Evolutionary conservation across 495 filamentous ascomycete genomes (phyloP).

Genomic region (Hypomontagnella submonticulosa): DNA sequence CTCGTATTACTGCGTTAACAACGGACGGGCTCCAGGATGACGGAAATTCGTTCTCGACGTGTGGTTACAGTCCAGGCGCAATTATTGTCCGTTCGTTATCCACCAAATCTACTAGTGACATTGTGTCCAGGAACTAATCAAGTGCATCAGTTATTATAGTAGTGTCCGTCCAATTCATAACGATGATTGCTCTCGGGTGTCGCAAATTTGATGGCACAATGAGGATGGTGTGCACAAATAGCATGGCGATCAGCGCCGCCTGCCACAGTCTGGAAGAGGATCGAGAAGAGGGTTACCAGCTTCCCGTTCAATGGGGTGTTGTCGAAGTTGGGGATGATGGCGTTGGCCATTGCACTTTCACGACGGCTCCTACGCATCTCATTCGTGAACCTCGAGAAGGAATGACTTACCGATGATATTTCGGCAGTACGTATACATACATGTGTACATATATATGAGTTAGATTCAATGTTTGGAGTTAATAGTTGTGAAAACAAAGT

Average conservation of each 20-base stretch:
- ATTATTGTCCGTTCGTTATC: conserved; percentile 41
- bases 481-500: no score
- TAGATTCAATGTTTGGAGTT: no score
- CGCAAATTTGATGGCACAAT: conserved; percentile 37
- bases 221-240: conserved; percentile 41
- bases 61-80: conserved; percentile 48
- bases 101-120: not conserved
- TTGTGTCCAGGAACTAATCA: no score
- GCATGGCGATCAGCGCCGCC: conserved; percentile 40
- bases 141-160: no score
- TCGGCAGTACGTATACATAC: no score
- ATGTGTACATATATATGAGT: no score
- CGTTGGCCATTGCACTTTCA: conserved; percentile 14
- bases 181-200: conserved; percentile 23
- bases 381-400: conserved; percentile 6
- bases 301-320: conserved; percentile 29
- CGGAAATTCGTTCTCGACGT: conserved; percentile 34
- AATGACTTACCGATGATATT: conserved; percentile 3
- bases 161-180: not conserved
- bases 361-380: conserved; percentile 12
- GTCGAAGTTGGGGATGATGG: conserved; percentile 13
- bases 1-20: conserved; percentile 11
- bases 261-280: conserved; percentile 34
- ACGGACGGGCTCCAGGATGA: conserved; percentile 10
- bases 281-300: conserved; percentile 22